phyloP scores from a whole-genome alignment of 140 eudicot genomes.

The Anethum foeniculum region DNA sequence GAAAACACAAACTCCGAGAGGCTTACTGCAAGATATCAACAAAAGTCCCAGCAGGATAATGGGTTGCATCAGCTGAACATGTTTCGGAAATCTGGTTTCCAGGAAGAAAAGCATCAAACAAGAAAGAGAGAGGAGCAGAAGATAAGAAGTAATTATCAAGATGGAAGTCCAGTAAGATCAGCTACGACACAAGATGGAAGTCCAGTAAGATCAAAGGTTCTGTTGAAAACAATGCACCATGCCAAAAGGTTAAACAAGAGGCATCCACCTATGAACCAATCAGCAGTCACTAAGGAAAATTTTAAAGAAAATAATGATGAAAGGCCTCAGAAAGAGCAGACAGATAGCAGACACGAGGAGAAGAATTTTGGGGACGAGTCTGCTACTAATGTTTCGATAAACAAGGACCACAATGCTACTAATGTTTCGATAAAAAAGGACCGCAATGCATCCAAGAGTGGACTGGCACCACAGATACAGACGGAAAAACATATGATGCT shows the following conservation, averaged over 20 bases:
- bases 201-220: conserved; percentile 15
- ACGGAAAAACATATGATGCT: conserved; percentile 11
- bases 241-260: conserved; percentile 16
- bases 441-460: conserved; percentile 21
- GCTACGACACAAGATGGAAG: conserved; percentile 17
- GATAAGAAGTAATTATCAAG: conserved; percentile 22
- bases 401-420: conserved; percentile 13
- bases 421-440: conserved; percentile 13
- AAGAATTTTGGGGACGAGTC: neutral
- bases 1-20: conserved; percentile 26
- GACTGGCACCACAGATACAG: conserved; percentile 15
- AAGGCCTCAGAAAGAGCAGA: conserved; percentile 21
- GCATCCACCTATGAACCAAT: conserved; percentile 12
- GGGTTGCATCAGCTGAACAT: conserved; percentile 18
- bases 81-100: conserved; percentile 15
- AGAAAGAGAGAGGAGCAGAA: conserved; percentile 27
- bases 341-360: conserved; percentile 15
- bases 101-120: conserved; percentile 19
- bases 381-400: conserved; percentile 9
- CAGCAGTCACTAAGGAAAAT: neutral
- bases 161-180: neutral
- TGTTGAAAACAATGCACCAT: conserved; percentile 17
- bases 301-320: neutral
- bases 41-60: conserved; percentile 5
- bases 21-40: conserved; percentile 28